Percentiles rank a stretch among this genome's conserved stretches.
Conservation (phyloP, 192 early-diverging fungal species). For the Mortierella alpina region DNA sequence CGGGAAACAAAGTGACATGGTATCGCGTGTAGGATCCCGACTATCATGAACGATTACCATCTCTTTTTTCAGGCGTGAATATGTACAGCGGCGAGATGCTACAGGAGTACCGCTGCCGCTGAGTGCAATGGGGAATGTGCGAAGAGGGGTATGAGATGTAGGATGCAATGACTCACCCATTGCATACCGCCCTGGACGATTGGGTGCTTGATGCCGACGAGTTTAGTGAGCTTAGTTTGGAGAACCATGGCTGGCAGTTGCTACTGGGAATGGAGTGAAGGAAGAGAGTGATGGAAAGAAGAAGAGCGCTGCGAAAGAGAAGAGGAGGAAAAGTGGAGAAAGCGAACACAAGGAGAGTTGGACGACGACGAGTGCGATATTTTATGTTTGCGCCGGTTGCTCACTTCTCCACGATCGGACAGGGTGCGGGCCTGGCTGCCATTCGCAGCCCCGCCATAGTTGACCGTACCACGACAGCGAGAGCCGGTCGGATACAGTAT, state of each 20-base stretch:
- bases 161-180: constrained; percentile 69
- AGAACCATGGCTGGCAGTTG: constrained; percentile 61
- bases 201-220: constrained; percentile 78
- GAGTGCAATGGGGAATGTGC: not conserved
- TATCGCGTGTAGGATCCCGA: too few relatives aligned
- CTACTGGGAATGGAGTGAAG: not conserved
- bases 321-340: not conserved
- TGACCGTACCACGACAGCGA: too few relatives aligned
- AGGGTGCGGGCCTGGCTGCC: not conserved
- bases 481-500: too few relatives aligned
- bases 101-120: not conserved
- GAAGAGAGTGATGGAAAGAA: constrained; percentile 12
- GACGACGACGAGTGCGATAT: not conserved
- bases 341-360: not conserved
- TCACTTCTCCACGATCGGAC: not conserved
- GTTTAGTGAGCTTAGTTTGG: constrained; percentile 70
- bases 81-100: too few relatives aligned
- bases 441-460: constrained; percentile 6
- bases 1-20: too few relatives aligned
- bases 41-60: too few relatives aligned
- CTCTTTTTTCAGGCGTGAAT: too few relatives aligned
- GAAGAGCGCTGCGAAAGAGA: constrained; percentile 4
- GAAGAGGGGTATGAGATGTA: not conserved
- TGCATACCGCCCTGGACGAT: constrained; percentile 86
- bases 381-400: not conserved